These are phyloP conservation scores for Exsudoporus frostii DNA, from an alignment of 768 basidiomycete species.

Conservation along the genomic window DNA sequence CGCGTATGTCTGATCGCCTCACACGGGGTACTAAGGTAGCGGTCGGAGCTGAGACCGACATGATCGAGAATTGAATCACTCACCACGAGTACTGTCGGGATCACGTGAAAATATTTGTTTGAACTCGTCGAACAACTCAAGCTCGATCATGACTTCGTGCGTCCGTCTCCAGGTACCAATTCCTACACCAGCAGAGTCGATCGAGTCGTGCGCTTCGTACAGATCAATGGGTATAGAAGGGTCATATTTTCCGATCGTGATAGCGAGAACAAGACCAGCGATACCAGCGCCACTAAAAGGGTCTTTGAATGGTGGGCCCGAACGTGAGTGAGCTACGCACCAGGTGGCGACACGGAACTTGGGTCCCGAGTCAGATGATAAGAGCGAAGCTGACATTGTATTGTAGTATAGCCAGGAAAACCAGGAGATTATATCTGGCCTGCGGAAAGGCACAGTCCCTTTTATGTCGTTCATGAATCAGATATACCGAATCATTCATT, in stretches of 20 bases:
- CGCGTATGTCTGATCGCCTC: slow-evolving; percentile 28
- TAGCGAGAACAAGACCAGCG: slow-evolving; percentile 43
- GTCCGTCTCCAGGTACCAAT: slow-evolving; percentile 44
- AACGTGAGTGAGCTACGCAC: neutral
- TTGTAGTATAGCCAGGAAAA: neutral
- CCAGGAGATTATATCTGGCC: neutral
- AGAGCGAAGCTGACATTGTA: neutral
- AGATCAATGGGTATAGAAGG: slow-evolving; percentile 35
- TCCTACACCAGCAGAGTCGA: slow-evolving; percentile 40
- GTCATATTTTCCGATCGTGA: slow-evolving; percentile 33
- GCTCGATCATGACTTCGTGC: slow-evolving; percentile 40
- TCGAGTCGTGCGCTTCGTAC: slow-evolving; percentile 43
- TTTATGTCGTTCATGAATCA: neutral
- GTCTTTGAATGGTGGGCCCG: neutral
- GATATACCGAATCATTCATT: no score
- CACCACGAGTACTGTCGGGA: slow-evolving; percentile 14
- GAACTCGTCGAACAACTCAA: slow-evolving; percentile 40
- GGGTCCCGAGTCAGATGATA: neutral
- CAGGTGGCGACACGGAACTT: slow-evolving; percentile 25
- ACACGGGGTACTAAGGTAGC: slow-evolving; percentile 14
- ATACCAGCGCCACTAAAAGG: slow-evolving; percentile 38
- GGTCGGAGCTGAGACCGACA: slow-evolving; percentile 13
- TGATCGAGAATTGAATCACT: neutral
- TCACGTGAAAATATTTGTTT: slow-evolving; percentile 9
- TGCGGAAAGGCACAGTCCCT: neutral